Base-by-base conservation (phyloP, 2,329 filamentous ascomycete species). In the Clonostachys byssicola region DNA sequence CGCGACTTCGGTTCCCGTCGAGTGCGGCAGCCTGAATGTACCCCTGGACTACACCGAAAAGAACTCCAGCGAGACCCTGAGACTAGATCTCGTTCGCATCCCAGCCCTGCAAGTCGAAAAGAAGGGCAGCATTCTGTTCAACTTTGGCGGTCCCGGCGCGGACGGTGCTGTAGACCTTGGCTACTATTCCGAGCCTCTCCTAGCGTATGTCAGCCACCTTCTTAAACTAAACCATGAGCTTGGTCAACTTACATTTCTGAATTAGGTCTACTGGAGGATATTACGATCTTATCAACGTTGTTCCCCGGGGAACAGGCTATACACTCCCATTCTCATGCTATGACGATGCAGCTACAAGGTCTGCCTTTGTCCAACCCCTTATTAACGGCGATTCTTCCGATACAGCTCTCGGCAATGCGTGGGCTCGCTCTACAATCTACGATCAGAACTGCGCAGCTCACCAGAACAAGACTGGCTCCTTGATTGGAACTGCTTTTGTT, bases 401-500 rank as follows among this genome's bases (percentile, higher is more conserved):
- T 41, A 42, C 46, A 14, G 51, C 54, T 6, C 43, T 51, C 17
- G 54, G 53, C 9, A 46, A 46, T 3, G 46, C 56, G 16, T 63
- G 60, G 60, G 57, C 57, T 1, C 34, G 51, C 1, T 49, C 49
- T 14, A 46, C 46, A 10, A 43, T 58, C 20, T 48, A 54, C n/a
- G 52, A 49, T 4, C 47, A 58, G 14, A 43, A 35, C 8, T 65
- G 62, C 30, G 43, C 39, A 6, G n/a, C 36, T 2, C 43, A 35
- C 13, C 50, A 54, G 1, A 58, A 63, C 14, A 52, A 65, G 3
- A 68, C 55, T 1, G 70, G 63, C 2, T 45, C 46, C 5, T 52
- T 69, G 8, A 53, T 75, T 5, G 70, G 73, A 10, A 75, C 71
- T 0, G 65, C 68, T 0, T 75, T 70, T 49, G 61, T 64, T 0